Conservation (phyloP, 2,329 filamentous ascomycete genomes). For the Alternaria viburni region DNA sequence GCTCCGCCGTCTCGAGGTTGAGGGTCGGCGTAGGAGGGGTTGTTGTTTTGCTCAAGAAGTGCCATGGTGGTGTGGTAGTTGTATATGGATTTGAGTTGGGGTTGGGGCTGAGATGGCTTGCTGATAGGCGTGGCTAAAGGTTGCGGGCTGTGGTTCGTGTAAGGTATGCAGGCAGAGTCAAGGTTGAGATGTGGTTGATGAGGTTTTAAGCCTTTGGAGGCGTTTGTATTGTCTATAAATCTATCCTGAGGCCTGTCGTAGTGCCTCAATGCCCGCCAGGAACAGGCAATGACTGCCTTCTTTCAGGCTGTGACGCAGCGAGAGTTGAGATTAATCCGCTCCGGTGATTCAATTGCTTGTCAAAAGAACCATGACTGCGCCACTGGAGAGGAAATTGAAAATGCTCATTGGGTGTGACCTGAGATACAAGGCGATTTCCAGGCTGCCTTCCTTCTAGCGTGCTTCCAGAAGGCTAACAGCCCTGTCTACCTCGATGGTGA, state of each 20-base stretch:
- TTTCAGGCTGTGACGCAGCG: conserved; percentile 40
- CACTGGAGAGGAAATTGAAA: conserved; percentile 21
- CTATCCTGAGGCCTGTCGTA: conserved; percentile 34
- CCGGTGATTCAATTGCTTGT: conserved; percentile 21
- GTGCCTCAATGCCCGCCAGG: conserved; percentile 21
- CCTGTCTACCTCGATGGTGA: conserved; percentile 31
- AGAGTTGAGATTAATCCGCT: conserved; percentile 18
- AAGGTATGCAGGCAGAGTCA: conserved; percentile 11
- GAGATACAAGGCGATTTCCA: conserved; percentile 34
- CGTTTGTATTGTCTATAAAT: conserved; percentile 23
- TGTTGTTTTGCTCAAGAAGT: conserved; percentile 15
- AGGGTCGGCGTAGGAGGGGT: conserved; percentile 22
- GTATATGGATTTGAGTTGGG: conserved; percentile 2
- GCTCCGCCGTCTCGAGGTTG: conserved; percentile 44
- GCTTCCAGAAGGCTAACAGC: conserved; percentile 26
- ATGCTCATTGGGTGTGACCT: conserved; percentile 29
- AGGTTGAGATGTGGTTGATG: conserved; percentile 15
- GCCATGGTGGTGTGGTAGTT: conserved; percentile 22
- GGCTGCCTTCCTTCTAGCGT: conserved; percentile 37
- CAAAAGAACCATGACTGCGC: conserved; percentile 31
- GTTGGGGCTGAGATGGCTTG: background rate
- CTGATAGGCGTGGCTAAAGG: conserved; percentile 19
- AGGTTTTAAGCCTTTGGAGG: conserved; percentile 13
- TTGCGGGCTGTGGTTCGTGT: conserved; percentile 16
- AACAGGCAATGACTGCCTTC: conserved; percentile 40